These are phyloP conservation scores for Camillea tinctor DNA, from an alignment of 2,329 filamentous ascomycete species.

Conservation along the genomic window DNA sequence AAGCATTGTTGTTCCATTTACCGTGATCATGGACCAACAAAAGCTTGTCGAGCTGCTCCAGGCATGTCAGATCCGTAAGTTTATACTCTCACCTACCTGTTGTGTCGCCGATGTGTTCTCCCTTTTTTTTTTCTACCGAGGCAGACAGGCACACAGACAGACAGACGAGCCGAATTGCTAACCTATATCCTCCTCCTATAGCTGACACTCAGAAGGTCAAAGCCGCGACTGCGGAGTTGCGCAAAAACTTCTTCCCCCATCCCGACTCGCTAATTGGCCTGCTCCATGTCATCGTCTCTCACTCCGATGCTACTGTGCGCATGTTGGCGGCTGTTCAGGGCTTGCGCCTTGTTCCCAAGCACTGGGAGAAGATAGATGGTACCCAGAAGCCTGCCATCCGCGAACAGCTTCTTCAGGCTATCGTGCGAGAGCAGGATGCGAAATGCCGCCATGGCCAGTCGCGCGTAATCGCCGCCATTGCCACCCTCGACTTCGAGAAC, in stretches of 20 bases:
- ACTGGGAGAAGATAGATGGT: slow-evolving; percentile 74
- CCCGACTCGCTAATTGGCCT: slow-evolving; percentile 82
- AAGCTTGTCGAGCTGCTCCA: slow-evolving; percentile 84
- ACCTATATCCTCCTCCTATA: slow-evolving; percentile 40
- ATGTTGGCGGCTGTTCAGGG: slow-evolving; percentile 93
- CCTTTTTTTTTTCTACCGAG: slow-evolving; percentile 1
- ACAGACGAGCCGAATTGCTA: slow-evolving; percentile 25
- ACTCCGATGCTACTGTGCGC: slow-evolving; percentile 69
- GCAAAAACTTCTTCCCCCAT: slow-evolving; percentile 89
- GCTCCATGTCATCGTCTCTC: slow-evolving; percentile 82
- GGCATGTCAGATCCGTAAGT: slow-evolving; percentile 83
- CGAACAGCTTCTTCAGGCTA: slow-evolving; percentile 78
- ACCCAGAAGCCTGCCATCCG: slow-evolving; percentile 79
- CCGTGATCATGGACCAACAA: slow-evolving; percentile 68
- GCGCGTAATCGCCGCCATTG: slow-evolving; percentile 83
- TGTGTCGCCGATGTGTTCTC: neutral
- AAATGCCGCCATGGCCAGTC: slow-evolving; percentile 83
- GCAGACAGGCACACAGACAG: neutral
- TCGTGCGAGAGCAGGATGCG: slow-evolving; percentile 73
- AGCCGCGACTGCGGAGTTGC: slow-evolving; percentile 82
- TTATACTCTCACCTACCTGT: slow-evolving; percentile 1
- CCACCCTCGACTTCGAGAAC: slow-evolving; percentile 81
- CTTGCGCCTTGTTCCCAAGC: slow-evolving; percentile 76
- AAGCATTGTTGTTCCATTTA: neutral
- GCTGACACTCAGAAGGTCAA: slow-evolving; percentile 89